Percentiles rank a stretch among this genome's conserved stretches.
These are phyloP conservation scores for Hericium erinaceus DNA, from an alignment of 768 basidiomycete species.

Conservation along the genomic window DNA sequence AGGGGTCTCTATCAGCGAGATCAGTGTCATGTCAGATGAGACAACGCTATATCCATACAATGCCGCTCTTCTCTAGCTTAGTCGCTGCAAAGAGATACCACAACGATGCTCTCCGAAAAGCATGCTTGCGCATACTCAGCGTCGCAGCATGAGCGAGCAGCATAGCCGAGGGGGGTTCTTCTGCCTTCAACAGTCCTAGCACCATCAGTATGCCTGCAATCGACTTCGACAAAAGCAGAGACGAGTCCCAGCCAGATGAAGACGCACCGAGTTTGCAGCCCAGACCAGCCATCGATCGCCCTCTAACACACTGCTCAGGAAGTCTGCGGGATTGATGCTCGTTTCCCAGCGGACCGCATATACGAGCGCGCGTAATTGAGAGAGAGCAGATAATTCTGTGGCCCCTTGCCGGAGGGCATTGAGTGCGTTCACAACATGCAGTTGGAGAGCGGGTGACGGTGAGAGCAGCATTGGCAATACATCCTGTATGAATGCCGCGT, in stretches of 20 bases:
- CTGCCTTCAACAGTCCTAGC: constrained; percentile 42
- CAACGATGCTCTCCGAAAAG: constrained; percentile 57
- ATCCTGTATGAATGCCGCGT: constrained; percentile 40
- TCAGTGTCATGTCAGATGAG: background rate
- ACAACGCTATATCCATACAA: constrained; percentile 39
- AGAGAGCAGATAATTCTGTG: constrained; percentile 46
- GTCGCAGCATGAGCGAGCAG: constrained; percentile 74
- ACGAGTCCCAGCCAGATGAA: background rate
- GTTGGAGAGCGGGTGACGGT: constrained; percentile 50
- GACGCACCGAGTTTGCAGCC: constrained; percentile 72
- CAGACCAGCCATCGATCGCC: constrained; percentile 83
- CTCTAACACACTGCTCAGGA: constrained; percentile 47
- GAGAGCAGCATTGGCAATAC: constrained; percentile 67
- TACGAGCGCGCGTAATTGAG: constrained; percentile 58
- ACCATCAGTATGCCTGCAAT: background rate
- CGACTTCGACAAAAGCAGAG: background rate
- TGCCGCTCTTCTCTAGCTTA: constrained; percentile 73
- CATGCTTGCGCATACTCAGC: constrained; percentile 48
- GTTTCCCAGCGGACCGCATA: constrained; percentile 74
- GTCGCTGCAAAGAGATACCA: constrained; percentile 77
- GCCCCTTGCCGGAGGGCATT: constrained; percentile 33
- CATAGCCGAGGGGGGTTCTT: constrained; percentile 75
- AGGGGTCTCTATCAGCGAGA: constrained; percentile 59
- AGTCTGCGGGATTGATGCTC: constrained; percentile 48
- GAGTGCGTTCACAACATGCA: constrained; percentile 57